phyloP scores from a whole-genome alignment of 345 rosid genomes.

The Brassica incana region DNA sequence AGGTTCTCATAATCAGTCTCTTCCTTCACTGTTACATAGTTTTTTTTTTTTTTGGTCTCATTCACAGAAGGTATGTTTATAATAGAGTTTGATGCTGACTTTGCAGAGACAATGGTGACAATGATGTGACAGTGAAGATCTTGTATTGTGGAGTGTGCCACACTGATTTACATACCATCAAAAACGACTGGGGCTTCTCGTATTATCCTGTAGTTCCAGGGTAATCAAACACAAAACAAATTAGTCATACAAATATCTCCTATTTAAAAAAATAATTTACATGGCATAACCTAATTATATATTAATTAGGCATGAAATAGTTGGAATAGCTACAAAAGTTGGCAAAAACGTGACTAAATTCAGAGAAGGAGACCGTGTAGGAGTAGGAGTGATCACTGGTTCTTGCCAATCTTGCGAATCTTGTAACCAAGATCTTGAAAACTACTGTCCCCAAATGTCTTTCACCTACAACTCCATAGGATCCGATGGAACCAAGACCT shows the following conservation, averaged over 20 bases:
- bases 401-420: not conserved
- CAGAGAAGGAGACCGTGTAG: not conserved
- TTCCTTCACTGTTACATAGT: not conserved
- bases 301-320: not conserved
- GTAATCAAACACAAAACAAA: not conserved
- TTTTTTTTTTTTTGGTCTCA: not conserved
- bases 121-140: not conserved
- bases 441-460: constrained; percentile 1
- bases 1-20: not conserved
- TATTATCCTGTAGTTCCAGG: not conserved
- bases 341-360: constrained; percentile 1
- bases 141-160: not conserved
- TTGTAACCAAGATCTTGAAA: not conserved
- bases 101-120: not conserved
- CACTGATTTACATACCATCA: not conserved
- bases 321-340: not conserved
- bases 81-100: not conserved
- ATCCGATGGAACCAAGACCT: not conserved
- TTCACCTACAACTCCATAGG: not conserved
- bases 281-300: not conserved
- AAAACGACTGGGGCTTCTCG: not conserved
- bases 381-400: constrained; percentile 2
- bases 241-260: not conserved
- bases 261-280: not conserved
- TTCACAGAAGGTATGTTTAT: not conserved